Evolutionary conservation across 352 stramenopile species (phyloP), one percentile per base, ranked within the genome.

Genomic region (Blastocystis sp.): DNA sequence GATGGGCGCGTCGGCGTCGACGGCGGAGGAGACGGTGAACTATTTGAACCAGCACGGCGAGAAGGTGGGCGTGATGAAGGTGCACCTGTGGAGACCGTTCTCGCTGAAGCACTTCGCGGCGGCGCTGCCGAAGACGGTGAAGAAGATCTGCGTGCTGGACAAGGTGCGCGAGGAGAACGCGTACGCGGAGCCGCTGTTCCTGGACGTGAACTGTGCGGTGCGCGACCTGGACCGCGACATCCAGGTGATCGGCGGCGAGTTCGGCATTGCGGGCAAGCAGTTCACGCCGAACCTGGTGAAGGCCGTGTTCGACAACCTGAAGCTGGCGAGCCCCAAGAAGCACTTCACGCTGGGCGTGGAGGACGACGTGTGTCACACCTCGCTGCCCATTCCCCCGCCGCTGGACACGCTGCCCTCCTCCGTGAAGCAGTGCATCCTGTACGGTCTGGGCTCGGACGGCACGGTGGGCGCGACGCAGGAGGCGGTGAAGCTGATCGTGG

Each of bases 361-460:
- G 14, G 91, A 93, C 86, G 91, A 92, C 91, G 89, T 93, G 9
- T 91, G 90, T 45, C 82, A 92, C 88, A 88, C 92, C 5, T 91
- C 89, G 38, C 82, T 92, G 14, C 76, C 89, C 60, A 56, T 92
- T 7, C 89, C 90, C 41, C 90, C 90, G 60, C 76, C 81, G 28
- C 90, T 95, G 17, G 91, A 90, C 53, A 91, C 90, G 53, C 86
- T 93, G 62, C 38, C 76, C 45, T 81, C 88, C 43, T 89, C 91
- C 89, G 92, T 93, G 7, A 96, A 94, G 78, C 93, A 97, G 89
- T 96, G 93, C 89, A 91, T 97, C 66, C 93, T 97, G 86, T 96
- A 91, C 89, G 93, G 93, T 60, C 95, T 94, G 88, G 93, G 93
- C 48, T 93, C 92, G 67, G 90, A 93, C 43, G 91, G 92, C 23